A percentile compares a stretch with the other conserved stretches of the same genome.
Evolutionary conservation across 176 grass and related monocot genomes (phyloP).

Genomic region (Aegilops sharonensis): DNA sequence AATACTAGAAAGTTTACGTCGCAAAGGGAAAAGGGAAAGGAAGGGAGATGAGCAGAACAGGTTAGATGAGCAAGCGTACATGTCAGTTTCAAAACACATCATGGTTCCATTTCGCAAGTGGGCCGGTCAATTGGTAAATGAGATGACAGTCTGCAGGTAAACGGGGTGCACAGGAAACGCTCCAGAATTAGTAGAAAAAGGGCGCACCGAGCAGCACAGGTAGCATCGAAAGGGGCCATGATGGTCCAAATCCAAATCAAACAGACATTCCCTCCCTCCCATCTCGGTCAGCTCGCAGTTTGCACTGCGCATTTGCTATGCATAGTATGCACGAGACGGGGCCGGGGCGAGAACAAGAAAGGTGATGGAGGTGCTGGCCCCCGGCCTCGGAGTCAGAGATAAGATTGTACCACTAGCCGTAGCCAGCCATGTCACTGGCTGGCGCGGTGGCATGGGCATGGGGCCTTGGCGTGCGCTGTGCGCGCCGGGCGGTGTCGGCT

Average conservation of each 20-base stretch:
- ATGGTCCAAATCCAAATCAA: conserved; percentile 40
- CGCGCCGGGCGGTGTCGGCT: conserved; percentile 42
- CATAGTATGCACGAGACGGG: neutral
- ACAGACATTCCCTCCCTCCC: conserved; percentile 34
- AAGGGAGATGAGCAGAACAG: neutral
- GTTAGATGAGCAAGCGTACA: neutral
- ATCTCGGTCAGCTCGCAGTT: conserved; percentile 2
- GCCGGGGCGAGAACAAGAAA: neutral
- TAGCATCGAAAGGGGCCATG: conserved; percentile 14
- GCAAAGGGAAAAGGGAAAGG: neutral
- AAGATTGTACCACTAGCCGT: neutral
- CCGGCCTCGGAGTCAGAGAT: conserved; percentile 1
- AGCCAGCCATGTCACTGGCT: neutral
- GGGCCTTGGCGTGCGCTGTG: conserved; percentile 44
- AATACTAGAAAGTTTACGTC: neutral
- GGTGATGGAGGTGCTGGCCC: neutral
- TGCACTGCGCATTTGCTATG: neutral
- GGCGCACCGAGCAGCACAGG: neutral
- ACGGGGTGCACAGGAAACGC: neutral
- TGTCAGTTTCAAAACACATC: neutral
- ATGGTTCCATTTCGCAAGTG: neutral
- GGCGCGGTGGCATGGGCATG: neutral
- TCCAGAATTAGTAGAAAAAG: neutral
- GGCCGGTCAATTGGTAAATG: neutral
- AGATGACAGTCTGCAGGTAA: neutral